Evolutionary conservation across 257 asterid species (phyloP), one percentile per base, ranked within the genome.

Genomic region (Rehmannia glutinosa): DNA sequence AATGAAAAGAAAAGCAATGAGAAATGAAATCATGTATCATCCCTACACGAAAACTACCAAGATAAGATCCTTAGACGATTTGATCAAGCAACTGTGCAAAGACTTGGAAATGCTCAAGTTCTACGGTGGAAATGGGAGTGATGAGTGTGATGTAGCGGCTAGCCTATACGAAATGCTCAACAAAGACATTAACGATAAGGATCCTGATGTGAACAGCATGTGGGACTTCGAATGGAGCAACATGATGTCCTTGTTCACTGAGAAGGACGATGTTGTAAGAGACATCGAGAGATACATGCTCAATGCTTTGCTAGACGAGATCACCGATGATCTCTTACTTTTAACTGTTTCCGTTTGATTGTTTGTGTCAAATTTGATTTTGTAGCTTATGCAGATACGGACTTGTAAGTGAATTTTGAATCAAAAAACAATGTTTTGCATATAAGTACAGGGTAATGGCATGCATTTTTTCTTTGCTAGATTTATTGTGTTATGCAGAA

Each of bases 141-240:
- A 72, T 3, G 93, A 82, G 19, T 21, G 77, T 2, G 77, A 81
- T 30, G 74, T 80, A 2, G 87, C 88, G 24, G 84, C 81, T 13
- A 66, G 80, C 72, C 63, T 90, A 20, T 61, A 74, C 51, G 69
- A 62, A 41, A 88, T 86, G 93, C 86, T 90, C 55, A 72, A 80
- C 41, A 86, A 72, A 25, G 97, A 92, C 75, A 78, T 89, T 8
- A 66, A 66, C 11, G 57, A 72, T n/a, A 61, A 53, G 46, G 59
- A 64, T 9, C 76, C 95, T 6, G 86, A 83, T 55, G 82, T 85
- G 53, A 88, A 82, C 77, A 59, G 82, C 74, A 78, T 82, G 93
- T 91, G 97, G 97, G 97, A 86, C 67, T 79, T 74, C 35, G 87
- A 87, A 13, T 91, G 97, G 96, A 76, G 72, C 69, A 71, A 72